These are phyloP conservation scores for Cordyceps tenuipes DNA, from an alignment of 2,329 filamentous ascomycete species.

Conservation along the genomic window DNA sequence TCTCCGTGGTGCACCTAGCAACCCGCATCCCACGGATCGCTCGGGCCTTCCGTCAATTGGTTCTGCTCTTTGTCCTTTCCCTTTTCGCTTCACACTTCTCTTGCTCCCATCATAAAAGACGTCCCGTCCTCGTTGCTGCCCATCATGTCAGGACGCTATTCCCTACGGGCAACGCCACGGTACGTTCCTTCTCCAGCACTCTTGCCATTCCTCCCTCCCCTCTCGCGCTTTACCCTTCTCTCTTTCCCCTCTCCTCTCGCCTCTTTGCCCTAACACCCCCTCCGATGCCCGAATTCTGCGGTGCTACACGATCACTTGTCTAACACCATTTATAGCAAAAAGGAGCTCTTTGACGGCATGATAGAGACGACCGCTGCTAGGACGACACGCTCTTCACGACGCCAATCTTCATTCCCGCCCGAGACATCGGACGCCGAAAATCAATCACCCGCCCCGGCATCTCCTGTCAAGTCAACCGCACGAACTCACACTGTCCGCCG, in stretches of 20 bases:
- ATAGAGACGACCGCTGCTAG: slow-evolving; percentile 41
- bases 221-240: neutral
- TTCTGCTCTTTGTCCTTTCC: neutral
- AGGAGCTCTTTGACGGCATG: slow-evolving; percentile 54
- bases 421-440: slow-evolving; percentile 39
- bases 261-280: slow-evolving; percentile 7
- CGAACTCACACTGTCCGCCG: slow-evolving; percentile 32
- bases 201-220: neutral
- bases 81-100: neutral
- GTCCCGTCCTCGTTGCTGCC: neutral
- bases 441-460: slow-evolving; percentile 36
- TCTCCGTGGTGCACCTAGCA: slow-evolving; percentile 4
- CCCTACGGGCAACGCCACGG: slow-evolving; percentile 31
- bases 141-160: slow-evolving; percentile 31
- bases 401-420: slow-evolving; percentile 40
- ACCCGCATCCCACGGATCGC: slow-evolving; percentile 11
- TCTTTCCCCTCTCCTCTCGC: neutral
- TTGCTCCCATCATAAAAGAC: neutral
- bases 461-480: slow-evolving; percentile 31
- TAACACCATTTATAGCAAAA: slow-evolving; percentile 37
- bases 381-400: slow-evolving; percentile 36
- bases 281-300: neutral
- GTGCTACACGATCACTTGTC: neutral
- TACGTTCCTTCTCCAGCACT: slow-evolving; percentile 16
- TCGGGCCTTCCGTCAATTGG: neutral